These are phyloP conservation scores for Naematelia encephala DNA, from an alignment of 768 basidiomycete genomes.

Conservation along the genomic window DNA sequence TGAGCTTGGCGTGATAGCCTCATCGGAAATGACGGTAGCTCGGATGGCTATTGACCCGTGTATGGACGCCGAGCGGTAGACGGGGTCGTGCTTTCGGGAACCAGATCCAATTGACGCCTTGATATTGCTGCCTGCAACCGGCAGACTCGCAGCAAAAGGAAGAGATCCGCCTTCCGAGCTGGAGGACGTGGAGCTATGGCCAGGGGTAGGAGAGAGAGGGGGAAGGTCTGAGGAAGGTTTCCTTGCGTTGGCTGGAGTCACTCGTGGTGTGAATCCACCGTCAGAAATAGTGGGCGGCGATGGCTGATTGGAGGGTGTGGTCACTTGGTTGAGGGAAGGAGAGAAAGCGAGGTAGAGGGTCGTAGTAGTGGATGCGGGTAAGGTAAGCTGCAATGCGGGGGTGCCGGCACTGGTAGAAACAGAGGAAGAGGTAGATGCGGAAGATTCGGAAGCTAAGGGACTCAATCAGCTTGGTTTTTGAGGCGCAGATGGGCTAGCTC, in stretches of 20 bases:
- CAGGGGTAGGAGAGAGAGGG: slow-evolving; percentile 3
- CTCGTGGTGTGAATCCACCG: slow-evolving; percentile 32
- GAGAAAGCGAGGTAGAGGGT: slow-evolving; percentile 38
- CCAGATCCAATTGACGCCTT: background rate
- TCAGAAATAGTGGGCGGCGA: slow-evolving; percentile 10
- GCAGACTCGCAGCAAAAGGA: background rate
- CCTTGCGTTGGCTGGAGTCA: slow-evolving; percentile 25
- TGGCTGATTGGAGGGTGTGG: slow-evolving; percentile 8
- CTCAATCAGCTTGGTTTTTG: background rate
- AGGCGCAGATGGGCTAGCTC: background rate
- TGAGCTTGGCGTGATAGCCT: background rate
- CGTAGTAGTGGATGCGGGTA: slow-evolving; percentile 19
- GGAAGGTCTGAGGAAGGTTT: slow-evolving; percentile 25
- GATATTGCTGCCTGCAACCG: background rate
- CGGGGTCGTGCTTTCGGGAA: slow-evolving; percentile 21
- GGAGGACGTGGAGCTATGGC: background rate
- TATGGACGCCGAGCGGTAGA: slow-evolving; percentile 37
- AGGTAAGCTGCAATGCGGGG: slow-evolving; percentile 13
- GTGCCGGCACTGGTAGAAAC: slow-evolving; percentile 19
- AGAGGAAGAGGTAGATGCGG: slow-evolving; percentile 31
- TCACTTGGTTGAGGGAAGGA: slow-evolving; percentile 14
- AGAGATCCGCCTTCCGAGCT: background rate
- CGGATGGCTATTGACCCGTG: slow-evolving; percentile 39
- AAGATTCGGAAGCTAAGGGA: slow-evolving; percentile 14
- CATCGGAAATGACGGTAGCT: slow-evolving; percentile 9